Evolutionary conservation across 2,329 filamentous ascomycete genomes (phyloP).

Genomic region (Neonectria magnoliae): DNA sequence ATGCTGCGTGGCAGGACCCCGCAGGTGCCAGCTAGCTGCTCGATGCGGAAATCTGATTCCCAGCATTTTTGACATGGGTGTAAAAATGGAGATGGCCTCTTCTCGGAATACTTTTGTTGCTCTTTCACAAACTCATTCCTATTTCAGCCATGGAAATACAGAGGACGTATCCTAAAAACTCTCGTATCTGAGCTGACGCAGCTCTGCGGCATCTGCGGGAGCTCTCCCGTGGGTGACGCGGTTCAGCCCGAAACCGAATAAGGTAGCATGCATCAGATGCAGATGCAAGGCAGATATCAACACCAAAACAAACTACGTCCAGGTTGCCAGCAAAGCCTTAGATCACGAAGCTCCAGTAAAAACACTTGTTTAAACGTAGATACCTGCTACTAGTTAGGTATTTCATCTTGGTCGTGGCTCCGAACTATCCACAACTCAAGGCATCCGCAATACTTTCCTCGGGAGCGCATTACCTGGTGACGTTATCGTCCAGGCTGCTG

Average conservation of each 20-base stretch:
- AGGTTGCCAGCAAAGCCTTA: background rate
- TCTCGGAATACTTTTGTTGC: background rate
- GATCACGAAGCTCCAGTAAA: background rate
- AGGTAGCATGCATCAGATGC: background rate
- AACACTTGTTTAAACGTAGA: background rate
- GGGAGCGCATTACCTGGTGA: slow-evolving; percentile 36
- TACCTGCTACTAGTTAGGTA: background rate
- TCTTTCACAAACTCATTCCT: background rate
- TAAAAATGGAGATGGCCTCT: background rate
- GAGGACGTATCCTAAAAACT: background rate
- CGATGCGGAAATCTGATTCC: background rate
- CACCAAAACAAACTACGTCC: background rate
- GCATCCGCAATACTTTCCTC: slow-evolving; percentile 24
- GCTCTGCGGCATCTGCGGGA: background rate
- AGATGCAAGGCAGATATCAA: background rate
- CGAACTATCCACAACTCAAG: slow-evolving; percentile 8
- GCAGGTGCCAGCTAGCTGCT: background rate
- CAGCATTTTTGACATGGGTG: background rate
- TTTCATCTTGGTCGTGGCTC: slow-evolving; percentile 3
- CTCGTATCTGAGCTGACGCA: background rate
- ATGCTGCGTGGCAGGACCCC: background rate
- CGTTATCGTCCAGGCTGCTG: slow-evolving; percentile 37
- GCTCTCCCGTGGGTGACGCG: background rate
- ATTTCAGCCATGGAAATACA: background rate
- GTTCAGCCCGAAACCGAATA: background rate